phyloP scores from a whole-genome alignment of 2,329 filamentous ascomycete genomes.

The Alternaria sp. region DNA sequence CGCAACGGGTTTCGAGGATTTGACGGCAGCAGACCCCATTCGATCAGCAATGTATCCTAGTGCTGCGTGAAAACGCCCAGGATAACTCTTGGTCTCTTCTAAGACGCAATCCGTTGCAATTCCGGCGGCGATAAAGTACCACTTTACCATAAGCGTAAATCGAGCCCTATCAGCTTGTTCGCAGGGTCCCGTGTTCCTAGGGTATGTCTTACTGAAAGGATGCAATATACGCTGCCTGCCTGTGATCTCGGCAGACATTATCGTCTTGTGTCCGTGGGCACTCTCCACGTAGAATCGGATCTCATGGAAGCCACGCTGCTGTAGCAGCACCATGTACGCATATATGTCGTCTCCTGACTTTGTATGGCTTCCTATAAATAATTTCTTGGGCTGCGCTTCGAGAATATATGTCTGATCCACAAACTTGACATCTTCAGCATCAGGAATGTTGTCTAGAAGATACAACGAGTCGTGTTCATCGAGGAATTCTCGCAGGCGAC shows the following conservation, averaged over 20 bases:
- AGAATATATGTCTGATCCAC: conserved; percentile 10
- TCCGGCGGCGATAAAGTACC: conserved; percentile 22
- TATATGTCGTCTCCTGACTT: conserved; percentile 16
- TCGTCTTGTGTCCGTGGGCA: neutral
- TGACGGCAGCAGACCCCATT: conserved; percentile 18
- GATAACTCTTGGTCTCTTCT: conserved; percentile 19
- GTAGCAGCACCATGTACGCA: conserved; percentile 14
- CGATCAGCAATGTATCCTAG: conserved; percentile 14
- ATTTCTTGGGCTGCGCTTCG: conserved; percentile 17
- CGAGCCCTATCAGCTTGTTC: conserved; percentile 9
- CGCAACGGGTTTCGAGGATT: neutral
- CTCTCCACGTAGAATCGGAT: conserved; percentile 14
- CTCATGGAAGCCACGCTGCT: conserved; percentile 9
- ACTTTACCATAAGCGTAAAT: conserved; percentile 16
- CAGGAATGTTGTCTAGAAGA: conserved; percentile 19
- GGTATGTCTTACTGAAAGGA: conserved; percentile 22
- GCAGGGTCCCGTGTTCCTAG: conserved; percentile 1
- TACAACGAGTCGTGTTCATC: conserved; percentile 8
- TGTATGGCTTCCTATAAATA: conserved; percentile 15
- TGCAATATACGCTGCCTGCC: conserved; percentile 17
- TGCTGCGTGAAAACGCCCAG: conserved; percentile 12
- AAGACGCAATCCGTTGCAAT: conserved; percentile 20
- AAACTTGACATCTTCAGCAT: conserved; percentile 15
- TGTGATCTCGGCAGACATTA: conserved; percentile 4
- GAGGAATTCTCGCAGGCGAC: conserved; percentile 10